Evolutionary conservation across 2,329 filamentous ascomycete species (phyloP).

Genomic region (Karstenula rhodostoma): DNA sequence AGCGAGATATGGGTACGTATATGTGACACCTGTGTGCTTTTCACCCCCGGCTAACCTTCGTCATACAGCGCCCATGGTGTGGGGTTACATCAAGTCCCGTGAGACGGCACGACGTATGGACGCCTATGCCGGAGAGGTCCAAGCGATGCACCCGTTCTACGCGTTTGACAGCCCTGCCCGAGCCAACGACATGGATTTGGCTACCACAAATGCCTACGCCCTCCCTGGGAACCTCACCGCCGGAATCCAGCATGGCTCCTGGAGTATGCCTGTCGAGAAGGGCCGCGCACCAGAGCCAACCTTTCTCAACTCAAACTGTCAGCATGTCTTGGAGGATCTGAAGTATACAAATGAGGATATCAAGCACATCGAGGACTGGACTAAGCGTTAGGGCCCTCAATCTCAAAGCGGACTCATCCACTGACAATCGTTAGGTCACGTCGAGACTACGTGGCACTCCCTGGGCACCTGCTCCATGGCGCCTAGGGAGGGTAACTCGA

Average conservation of each 20-base stretch:
- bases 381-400: constrained; percentile 47
- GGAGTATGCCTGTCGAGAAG: constrained; percentile 68
- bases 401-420: neutral
- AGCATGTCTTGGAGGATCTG: constrained; percentile 68
- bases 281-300: constrained; percentile 60
- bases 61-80: constrained; percentile 70
- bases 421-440: constrained; percentile 56
- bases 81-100: constrained; percentile 83
- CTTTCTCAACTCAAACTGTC: constrained; percentile 70
- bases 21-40: too few relatives aligned
- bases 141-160: constrained; percentile 73
- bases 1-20: constrained; percentile 70
- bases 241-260: constrained; percentile 76
- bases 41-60: neutral
- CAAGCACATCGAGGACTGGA: constrained; percentile 71
- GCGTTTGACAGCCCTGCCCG: constrained; percentile 73
- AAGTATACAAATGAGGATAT: constrained; percentile 72
- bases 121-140: constrained; percentile 76
- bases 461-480: constrained; percentile 79
- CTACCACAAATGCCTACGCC: constrained; percentile 78
- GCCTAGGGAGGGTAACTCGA: constrained; percentile 76
- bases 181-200: constrained; percentile 76
- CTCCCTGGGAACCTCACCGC: constrained; percentile 75
- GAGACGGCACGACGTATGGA: constrained; percentile 82
- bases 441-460: constrained; percentile 78